Evolutionary conservation across 192 early-diverging fungal species (phyloP), one percentile per base, ranked within the genome.

Genomic region (Coemansia umbellata): DNA sequence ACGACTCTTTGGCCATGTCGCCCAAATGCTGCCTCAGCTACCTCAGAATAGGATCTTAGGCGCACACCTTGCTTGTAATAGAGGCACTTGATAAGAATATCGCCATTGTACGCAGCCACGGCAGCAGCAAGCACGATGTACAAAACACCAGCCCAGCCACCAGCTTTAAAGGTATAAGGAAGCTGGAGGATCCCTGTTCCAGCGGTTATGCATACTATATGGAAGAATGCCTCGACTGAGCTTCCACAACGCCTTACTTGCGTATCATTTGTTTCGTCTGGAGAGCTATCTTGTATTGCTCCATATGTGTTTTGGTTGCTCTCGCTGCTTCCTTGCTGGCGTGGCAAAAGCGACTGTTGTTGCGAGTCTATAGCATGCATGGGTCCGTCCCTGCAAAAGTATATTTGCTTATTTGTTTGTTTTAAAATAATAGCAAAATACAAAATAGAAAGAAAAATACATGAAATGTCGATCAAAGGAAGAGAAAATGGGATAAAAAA

Each of bases 181-280:
- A 94, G 75, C 59, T 91, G 89, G 19, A 92, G 80, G 21, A 89
- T 82, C 10, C 92, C 92, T 8, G 85, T 87, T 31, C 91, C 91
- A 10, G 87, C 87, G 10, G 87, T 84, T 15, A 87, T 85, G 56
- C 90, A 92, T 10, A 76, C 66, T 10, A 76, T 76, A 36, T 76
- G 73, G 61, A 76, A 69, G 31, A 69, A 76, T 9, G 66, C 64
- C 53, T 76, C 73, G 3, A 51, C 43, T 1, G 56, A 32, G 62
- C 66, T 69, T 45, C 66, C 48, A 32, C 30, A 49, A 30, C 42
- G 52, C 3, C 6, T 24, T 10, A 22, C 54, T 2, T 27, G 53
- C 3, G 47, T 39, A 22, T 17, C 8, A 13, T 8, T 15, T 24
- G 43, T 24, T 19, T 45, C 43, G 1, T 11, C n/a, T 26, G 5